Conservation (phyloP, 345 rosid species). For the Euphorbia peplus region DNA sequence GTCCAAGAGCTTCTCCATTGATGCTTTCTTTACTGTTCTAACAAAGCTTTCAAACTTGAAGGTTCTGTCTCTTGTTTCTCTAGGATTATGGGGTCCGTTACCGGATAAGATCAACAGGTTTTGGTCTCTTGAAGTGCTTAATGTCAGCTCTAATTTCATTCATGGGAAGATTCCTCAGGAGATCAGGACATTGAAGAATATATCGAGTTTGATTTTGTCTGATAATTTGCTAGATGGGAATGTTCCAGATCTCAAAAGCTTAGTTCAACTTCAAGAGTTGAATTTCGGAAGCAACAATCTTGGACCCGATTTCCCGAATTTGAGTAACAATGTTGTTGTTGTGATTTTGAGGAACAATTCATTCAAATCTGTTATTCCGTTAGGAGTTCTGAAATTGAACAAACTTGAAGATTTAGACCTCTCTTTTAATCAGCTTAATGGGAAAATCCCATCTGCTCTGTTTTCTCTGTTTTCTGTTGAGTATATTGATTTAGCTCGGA, state of each 20-base stretch:
- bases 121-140: conserved; percentile 48
- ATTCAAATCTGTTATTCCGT: conserved; percentile 59
- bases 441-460: conserved; percentile 55
- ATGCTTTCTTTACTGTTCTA: conserved; percentile 61
- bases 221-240: conserved; percentile 61
- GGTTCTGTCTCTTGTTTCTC: conserved; percentile 58
- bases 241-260: conserved; percentile 54
- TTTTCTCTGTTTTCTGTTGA: conserved; percentile 61
- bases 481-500: conserved; percentile 46
- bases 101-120: conserved; percentile 55
- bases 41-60: conserved; percentile 61
- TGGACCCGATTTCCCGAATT: conserved; percentile 62
- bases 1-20: conserved; percentile 51
- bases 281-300: conserved; percentile 54
- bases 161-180: conserved; percentile 52
- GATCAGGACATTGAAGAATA: conserved; percentile 44
- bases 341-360: conserved; percentile 55
- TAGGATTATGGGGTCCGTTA: conserved; percentile 76
- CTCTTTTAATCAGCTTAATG: conserved; percentile 52
- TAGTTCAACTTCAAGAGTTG: conserved; percentile 47
- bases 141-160: conserved; percentile 74
- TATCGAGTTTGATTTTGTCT: conserved; percentile 55
- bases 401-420: conserved; percentile 58
- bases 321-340: conserved; percentile 41
- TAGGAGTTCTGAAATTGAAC: conserved; percentile 34